Evolutionary conservation across 2,329 filamentous ascomycete species (phyloP).

Genomic region (Fusarium concolor): DNA sequence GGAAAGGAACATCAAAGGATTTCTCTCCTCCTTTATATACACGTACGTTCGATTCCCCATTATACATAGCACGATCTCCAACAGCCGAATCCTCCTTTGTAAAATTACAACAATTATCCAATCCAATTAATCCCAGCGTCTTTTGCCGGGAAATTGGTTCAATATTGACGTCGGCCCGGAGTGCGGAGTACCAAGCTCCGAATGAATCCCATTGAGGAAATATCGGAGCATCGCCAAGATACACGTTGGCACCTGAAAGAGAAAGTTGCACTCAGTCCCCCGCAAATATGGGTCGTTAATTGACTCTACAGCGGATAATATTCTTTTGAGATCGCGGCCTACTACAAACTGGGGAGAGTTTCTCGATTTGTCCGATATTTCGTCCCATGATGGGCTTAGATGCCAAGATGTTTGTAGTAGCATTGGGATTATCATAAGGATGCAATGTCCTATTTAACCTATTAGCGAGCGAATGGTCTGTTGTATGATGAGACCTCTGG

Average conservation of each 20-base stretch:
- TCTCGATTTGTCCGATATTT: not conserved
- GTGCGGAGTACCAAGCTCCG: conserved; percentile 32
- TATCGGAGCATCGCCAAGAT: conserved; percentile 22
- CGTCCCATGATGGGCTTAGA: not conserved
- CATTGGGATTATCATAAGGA: not conserved
- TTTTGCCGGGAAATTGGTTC: conserved; percentile 10
- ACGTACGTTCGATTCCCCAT: not conserved
- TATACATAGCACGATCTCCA: not conserved
- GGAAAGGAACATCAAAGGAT: not conserved
- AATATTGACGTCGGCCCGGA: not conserved
- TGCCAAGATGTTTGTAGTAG: not conserved
- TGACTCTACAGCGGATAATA: conserved; percentile 1
- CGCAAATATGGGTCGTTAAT: not conserved
- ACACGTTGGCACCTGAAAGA: conserved; percentile 2
- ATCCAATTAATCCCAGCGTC: not conserved
- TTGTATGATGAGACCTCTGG: not conserved
- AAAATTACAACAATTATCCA: not conserved
- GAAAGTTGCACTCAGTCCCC: not conserved
- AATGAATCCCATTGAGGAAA: conserved; percentile 25
- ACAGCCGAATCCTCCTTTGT: not conserved
- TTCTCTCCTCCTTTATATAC: conserved; percentile 9
- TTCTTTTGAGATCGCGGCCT: not conserved
- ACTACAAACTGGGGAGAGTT: not conserved
- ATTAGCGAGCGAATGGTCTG: not conserved
- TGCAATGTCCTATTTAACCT: not conserved